These are phyloP conservation scores for Fusarium camptoceras DNA, from an alignment of 2,329 filamentous ascomycete species.

Conservation along the genomic window DNA sequence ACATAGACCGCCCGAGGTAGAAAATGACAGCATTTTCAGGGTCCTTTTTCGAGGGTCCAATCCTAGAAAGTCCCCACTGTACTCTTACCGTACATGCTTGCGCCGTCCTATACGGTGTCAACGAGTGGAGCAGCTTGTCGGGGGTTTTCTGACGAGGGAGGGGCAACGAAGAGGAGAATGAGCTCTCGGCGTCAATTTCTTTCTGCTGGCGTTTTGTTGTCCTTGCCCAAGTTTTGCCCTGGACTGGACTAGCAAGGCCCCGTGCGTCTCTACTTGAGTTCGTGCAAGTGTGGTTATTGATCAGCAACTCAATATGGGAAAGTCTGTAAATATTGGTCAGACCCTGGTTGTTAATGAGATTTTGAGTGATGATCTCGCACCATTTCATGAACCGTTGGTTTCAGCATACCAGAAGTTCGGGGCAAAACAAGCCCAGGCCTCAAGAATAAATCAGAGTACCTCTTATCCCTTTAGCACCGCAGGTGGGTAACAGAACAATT, in stretches of 20 bases:
- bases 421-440: conserved; percentile 3
- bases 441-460: neutral
- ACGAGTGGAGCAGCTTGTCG: conserved; percentile 20
- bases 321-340: neutral
- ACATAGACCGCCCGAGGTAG: conserved; percentile 9
- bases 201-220: neutral
- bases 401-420: conserved; percentile 1
- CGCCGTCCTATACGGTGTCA: conserved; percentile 7
- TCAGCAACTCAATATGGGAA: neutral
- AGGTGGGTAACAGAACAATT: no score
- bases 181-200: conserved; percentile 4
- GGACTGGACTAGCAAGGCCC: neutral
- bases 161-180: conserved; percentile 17
- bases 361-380: conserved; percentile 19
- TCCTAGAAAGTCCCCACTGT: conserved; percentile 10
- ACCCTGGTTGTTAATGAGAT: conserved; percentile 8
- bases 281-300: neutral
- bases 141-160: conserved; percentile 9
- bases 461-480: conserved; percentile 13
- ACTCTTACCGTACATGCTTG: conserved; percentile 6
- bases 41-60: conserved; percentile 37
- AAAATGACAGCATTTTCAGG: conserved; percentile 38
- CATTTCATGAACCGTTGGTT: conserved; percentile 7
- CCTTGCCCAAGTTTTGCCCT: conserved; percentile 1
- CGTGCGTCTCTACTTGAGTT: neutral